A percentile compares a stretch with the other conserved stretches of the same genome.
phyloP scores from a whole-genome alignment of 2,329 filamentous ascomycete species.

The Coniochaeta pulveracea region DNA sequence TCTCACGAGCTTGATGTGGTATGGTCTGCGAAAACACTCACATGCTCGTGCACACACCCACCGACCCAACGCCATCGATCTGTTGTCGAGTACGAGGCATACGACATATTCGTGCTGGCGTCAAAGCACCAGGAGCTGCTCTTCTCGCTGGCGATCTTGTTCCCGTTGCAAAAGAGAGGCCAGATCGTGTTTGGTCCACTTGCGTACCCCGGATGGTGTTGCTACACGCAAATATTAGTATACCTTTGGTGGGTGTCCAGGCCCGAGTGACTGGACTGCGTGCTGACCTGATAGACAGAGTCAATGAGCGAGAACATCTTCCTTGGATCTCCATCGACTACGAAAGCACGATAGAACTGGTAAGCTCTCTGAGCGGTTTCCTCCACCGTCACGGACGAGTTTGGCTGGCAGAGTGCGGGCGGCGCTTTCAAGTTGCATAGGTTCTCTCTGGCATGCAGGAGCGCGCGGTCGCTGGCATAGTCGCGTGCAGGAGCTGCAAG shows the following conservation, averaged over 20 bases:
- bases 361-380: conserved; percentile 25
- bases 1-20: too few species aligned
- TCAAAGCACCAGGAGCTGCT: conserved; percentile 25
- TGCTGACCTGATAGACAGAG: conserved; percentile 20
- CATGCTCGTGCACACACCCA: conserved; percentile 28
- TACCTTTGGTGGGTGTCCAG: neutral
- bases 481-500: neutral
- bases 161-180: conserved; percentile 24
- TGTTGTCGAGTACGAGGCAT: conserved; percentile 22
- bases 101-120: conserved; percentile 27
- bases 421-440: conserved; percentile 22
- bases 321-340: conserved; percentile 25
- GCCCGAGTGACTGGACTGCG: neutral
- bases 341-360: conserved; percentile 27
- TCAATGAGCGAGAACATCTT: conserved; percentile 29
- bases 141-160: conserved; percentile 20
- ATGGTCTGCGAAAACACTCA: conserved; percentile 16
- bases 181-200: conserved; percentile 24
- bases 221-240: conserved; percentile 12
- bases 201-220: conserved; percentile 24
- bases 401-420: conserved; percentile 22
- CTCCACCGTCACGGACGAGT: conserved; percentile 20
- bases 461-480: neutral
- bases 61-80: conserved; percentile 28
- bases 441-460: conserved; percentile 19